Evolutionary conservation across 129 eudicot species (phyloP).

Genomic region (Ambrosia artemisiifolia): DNA sequence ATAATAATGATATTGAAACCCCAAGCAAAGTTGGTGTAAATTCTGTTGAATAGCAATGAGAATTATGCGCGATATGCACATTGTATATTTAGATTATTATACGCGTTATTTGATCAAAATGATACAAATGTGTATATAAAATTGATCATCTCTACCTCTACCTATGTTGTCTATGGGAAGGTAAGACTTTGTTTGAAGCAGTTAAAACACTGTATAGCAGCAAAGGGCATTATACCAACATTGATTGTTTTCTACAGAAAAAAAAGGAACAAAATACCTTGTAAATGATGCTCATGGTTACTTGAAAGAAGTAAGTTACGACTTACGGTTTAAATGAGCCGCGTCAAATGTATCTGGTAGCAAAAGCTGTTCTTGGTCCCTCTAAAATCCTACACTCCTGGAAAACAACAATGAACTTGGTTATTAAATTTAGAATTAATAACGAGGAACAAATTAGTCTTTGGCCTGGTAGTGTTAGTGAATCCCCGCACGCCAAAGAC

Average conservation of each 20-base stretch:
- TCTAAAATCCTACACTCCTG: slow-evolving; percentile 7
- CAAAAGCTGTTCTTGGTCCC: slow-evolving; percentile 19
- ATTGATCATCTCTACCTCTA: too few relatives aligned
- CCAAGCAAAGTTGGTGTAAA: slow-evolving; percentile 12
- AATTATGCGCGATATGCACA: not conserved
- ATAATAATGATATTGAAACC: slow-evolving; percentile 33
- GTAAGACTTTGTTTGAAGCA: not conserved
- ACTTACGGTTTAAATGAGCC: not conserved
- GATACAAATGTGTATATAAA: slow-evolving; percentile 2
- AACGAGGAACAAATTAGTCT: not conserved
- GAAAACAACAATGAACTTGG: slow-evolving; percentile 8
- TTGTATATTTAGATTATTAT: too few relatives aligned
- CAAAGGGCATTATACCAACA: slow-evolving; percentile 4
- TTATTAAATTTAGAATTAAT: slow-evolving; percentile 5
- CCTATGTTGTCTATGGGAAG: not conserved
- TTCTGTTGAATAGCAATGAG: slow-evolving; percentile 15
- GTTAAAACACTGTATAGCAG: slow-evolving; percentile 22
- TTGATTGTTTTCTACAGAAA: not conserved
- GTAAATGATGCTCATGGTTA: slow-evolving; percentile 4
- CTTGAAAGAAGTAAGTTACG: not conserved
- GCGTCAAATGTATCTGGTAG: not conserved
- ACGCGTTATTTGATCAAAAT: not conserved
- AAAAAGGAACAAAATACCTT: slow-evolving; percentile 8
- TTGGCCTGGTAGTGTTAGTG: not conserved
- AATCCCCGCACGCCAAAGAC: not conserved